Evolutionary conservation across 441 rosid species (phyloP), one percentile per base, ranked within the genome.

Genomic region (Syzygium syzygioides): DNA sequence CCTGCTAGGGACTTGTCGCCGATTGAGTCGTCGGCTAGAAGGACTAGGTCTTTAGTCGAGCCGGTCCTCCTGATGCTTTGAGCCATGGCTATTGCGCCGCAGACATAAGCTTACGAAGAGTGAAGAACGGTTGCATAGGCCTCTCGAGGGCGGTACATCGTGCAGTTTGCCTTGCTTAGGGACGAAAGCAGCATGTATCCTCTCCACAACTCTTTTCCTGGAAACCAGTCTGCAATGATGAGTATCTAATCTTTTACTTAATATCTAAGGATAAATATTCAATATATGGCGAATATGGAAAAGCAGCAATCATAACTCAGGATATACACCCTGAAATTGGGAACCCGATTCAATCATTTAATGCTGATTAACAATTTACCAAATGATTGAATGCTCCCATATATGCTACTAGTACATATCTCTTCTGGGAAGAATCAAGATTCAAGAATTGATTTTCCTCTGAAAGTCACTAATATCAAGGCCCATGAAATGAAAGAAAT

Each of bases 101-200:
- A 96, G 1, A 97, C 97, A 83, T 96, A 97, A 84, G 91, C 91
- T 87, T 96, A 96, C 0, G 97, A 95, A 25, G 99, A 96, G 89
- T 96, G 98, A 52, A 96, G 95, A 18, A 97, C 88, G 4, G 98
- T 96, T 32, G 91, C 98, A 83, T 96, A 96, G 34, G 98, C 98
- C 28, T 92, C 92, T 37, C 91, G 93, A 55, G 45, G 89, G 18
- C 62, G n/a, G 87, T 88, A 23, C 20, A 53, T n/a, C 50, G 20
- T 64, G 87, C 37, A 13, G 37, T 88, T 85, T 20, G 37, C 28
- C 25, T 57, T 55, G 18, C 52, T 79, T 86, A 9, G 4, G 32
- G 13, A 20, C 45, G 76, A 45, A 48, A 34, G 54, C 55, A 55
- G 18, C 86, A 32, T 14, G 57, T 23, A 53, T 52, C 10, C 13